Conservation (phyloP, 371 early-diverging fungal genomes). For the Mortierella sp. region DNA sequence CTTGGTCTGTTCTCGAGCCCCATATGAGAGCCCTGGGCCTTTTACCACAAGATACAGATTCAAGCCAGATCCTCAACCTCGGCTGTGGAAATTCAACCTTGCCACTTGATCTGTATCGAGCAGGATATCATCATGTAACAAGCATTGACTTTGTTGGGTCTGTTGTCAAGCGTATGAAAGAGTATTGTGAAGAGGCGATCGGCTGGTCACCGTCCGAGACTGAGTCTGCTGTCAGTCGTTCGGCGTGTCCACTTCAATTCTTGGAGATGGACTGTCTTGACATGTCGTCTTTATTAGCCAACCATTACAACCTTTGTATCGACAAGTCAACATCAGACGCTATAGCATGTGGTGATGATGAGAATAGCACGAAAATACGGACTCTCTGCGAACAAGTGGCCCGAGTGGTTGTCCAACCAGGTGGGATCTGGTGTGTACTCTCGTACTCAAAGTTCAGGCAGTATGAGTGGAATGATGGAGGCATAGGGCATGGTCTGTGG, state of each 20-base stretch:
- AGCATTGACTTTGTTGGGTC: conserved; percentile 39
- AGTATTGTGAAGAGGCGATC: conserved; percentile 28
- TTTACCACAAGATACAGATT: conserved; percentile 9
- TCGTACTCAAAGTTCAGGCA: conserved; percentile 41
- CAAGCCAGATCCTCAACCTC: conserved; percentile 28
- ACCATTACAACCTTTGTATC: conserved; percentile 21
- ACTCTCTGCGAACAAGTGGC: conserved; percentile 37
- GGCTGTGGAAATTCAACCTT: conserved; percentile 44
- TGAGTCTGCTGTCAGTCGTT: not conserved
- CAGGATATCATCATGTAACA: conserved; percentile 29
- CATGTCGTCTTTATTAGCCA: conserved; percentile 16
- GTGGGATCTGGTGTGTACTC: conserved; percentile 36
- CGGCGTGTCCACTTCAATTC: conserved; percentile 32
- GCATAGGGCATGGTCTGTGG: conserved; percentile 24
- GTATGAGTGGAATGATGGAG: conserved; percentile 29
- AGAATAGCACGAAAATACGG: conserved; percentile 30
- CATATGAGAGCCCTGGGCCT: conserved; percentile 10
- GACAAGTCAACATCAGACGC: conserved; percentile 49
- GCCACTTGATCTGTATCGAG: conserved; percentile 32
- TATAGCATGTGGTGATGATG: conserved; percentile 47
- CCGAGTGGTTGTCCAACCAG: conserved; percentile 19
- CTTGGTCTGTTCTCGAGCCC: conserved; percentile 37
- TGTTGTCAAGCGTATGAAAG: conserved; percentile 36
- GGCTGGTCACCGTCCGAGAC: conserved; percentile 9
- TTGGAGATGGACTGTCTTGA: conserved; percentile 45